These are phyloP conservation scores for Corymbia calophylla DNA, from an alignment of 441 rosid genomes.

Conservation along the genomic window DNA sequence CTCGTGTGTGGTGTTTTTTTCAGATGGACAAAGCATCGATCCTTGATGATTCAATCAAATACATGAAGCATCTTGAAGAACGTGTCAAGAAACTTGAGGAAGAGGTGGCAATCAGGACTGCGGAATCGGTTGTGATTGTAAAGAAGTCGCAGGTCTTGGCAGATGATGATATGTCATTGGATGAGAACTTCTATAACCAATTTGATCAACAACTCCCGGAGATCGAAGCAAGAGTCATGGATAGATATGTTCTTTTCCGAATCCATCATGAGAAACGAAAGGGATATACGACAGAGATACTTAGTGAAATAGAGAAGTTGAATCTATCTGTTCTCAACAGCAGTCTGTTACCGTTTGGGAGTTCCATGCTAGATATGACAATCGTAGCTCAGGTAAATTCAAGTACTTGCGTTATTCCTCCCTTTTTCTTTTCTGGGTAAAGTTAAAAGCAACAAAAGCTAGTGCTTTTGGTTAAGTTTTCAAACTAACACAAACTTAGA, in stretches of 20 bases:
- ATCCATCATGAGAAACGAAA: conserved; percentile 57
- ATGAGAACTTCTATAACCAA: conserved; percentile 23
- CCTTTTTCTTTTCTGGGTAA: background rate
- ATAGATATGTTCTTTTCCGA: conserved; percentile 53
- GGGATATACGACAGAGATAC: conserved; percentile 36
- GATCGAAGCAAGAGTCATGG: conserved; percentile 70
- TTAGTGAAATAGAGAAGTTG: conserved; percentile 46
- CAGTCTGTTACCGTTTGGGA: conserved; percentile 65
- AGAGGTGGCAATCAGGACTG: conserved; percentile 33
- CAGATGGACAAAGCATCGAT: conserved; percentile 68
- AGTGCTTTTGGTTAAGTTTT: background rate
- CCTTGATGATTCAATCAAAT: conserved; percentile 41
- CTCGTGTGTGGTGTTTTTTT: background rate
- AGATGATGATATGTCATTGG: conserved; percentile 37
- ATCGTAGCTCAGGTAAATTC: conserved; percentile 57
- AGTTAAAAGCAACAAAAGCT: background rate
- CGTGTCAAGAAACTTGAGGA: conserved; percentile 33
- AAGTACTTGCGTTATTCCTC: background rate
- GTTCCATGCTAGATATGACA: conserved; percentile 57
- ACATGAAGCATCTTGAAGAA: conserved; percentile 51
- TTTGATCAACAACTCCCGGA: conserved; percentile 42
- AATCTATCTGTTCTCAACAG: conserved; percentile 41
- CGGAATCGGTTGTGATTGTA: conserved; percentile 55
- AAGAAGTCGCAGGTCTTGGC: conserved; percentile 42
- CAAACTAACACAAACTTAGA: no score